Evolutionary conservation across 2,329 filamentous ascomycete genomes (phyloP).

Genomic region (Metarhizium robertsii): DNA sequence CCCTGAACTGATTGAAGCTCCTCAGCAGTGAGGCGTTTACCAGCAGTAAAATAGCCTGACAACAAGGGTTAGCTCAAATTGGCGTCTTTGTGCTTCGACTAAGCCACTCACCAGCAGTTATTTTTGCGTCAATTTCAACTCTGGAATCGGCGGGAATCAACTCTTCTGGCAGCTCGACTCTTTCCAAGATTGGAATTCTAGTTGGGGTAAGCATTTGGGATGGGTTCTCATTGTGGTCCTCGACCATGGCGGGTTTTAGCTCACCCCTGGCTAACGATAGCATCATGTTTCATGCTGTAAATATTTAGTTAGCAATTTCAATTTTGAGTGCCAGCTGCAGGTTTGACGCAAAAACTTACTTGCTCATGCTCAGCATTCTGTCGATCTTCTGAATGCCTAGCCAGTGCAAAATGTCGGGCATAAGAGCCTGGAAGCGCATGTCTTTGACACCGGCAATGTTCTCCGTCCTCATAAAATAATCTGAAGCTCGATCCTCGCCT

Average conservation of each 20-base stretch:
- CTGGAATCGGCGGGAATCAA: constrained; percentile 90
- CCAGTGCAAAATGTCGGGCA: constrained; percentile 98
- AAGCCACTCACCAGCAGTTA: constrained; percentile 67
- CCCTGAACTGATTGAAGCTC: constrained; percentile 82
- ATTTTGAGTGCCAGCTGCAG: neutral
- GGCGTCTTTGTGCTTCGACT: neutral
- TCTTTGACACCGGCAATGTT: constrained; percentile 95
- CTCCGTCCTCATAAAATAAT: constrained; percentile 96
- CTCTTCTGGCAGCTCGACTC: constrained; percentile 85
- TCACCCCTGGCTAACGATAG: constrained; percentile 72
- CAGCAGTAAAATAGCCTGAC: constrained; percentile 69
- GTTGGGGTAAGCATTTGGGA: neutral
- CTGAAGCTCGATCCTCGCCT: constrained; percentile 69
- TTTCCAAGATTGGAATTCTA: constrained; percentile 76
- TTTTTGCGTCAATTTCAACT: constrained; percentile 99
- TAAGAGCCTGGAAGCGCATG: constrained; percentile 96
- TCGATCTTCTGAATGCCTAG: constrained; percentile 98
- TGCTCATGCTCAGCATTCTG: constrained; percentile 97
- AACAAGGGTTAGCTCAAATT: neutral
- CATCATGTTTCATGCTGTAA: constrained; percentile 77
- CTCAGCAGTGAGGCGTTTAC: constrained; percentile 79
- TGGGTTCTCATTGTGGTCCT: neutral
- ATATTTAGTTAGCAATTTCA: neutral
- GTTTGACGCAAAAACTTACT: constrained; percentile 42
- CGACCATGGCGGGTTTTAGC: neutral